phyloP scores from a whole-genome alignment of 2,329 filamentous ascomycete genomes.

The Colletotrichum eleusines region DNA sequence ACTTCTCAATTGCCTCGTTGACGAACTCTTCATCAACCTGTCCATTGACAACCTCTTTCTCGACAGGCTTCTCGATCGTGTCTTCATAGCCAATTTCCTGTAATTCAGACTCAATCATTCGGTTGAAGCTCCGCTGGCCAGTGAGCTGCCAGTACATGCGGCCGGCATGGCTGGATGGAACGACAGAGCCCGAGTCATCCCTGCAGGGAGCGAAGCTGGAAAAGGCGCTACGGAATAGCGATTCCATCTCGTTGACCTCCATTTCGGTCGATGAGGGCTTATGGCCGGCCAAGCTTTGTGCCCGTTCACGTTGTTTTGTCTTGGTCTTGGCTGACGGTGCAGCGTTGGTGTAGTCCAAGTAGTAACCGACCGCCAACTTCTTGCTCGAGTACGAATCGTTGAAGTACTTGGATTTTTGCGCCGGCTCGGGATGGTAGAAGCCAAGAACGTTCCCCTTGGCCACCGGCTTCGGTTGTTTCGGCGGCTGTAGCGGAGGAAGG shows the following conservation, averaged over 20 bases:
- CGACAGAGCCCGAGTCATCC: constrained; percentile 78
- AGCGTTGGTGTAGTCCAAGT: constrained; percentile 77
- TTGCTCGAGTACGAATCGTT: constrained; percentile 75
- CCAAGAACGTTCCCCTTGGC: constrained; percentile 71
- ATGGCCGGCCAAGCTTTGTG: constrained; percentile 73
- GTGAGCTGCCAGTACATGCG: constrained; percentile 82
- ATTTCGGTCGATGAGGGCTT: constrained; percentile 68
- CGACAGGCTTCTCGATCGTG: constrained; percentile 49
- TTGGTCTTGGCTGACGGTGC: constrained; percentile 65
- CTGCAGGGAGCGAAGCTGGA: constrained; percentile 83
- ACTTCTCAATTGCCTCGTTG: constrained; percentile 67
- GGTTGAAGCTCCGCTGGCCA: constrained; percentile 74
- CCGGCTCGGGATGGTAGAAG: constrained; percentile 66
- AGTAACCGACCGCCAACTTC: constrained; percentile 74
- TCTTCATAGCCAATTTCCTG: constrained; percentile 56
- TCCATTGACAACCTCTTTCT: constrained; percentile 46
- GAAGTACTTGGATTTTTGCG: constrained; percentile 66
- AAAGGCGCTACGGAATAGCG: constrained; percentile 81
- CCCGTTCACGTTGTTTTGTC: constrained; percentile 77
- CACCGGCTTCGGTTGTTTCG: constrained; percentile 77
- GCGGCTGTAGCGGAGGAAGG: constrained; percentile 75
- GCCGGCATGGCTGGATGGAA: constrained; percentile 75
- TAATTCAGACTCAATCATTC: constrained; percentile 68
- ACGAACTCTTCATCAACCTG: constrained; percentile 63
- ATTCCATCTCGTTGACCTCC: constrained; percentile 76